Conservation (phyloP, 495 filamentous ascomycete genomes). For the Aspergillus panamensis region DNA sequence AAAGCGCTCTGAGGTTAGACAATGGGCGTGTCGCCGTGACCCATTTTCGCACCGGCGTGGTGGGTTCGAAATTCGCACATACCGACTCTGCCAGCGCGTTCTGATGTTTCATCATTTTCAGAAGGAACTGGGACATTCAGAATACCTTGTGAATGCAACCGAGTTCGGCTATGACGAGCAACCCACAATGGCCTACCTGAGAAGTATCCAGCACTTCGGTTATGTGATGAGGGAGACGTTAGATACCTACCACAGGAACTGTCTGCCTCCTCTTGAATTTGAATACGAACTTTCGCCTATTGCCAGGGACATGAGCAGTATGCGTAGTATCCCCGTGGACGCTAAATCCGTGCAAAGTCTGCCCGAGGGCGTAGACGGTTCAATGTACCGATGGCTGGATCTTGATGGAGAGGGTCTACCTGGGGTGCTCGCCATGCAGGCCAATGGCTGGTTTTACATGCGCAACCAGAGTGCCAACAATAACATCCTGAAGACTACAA, state of each 20-base stretch:
- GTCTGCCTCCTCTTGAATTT: neutral
- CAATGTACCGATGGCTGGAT: slow-evolving; percentile 5
- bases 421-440: neutral
- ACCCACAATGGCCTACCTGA: neutral
- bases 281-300: neutral
- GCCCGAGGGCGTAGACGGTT: neutral
- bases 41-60: neutral
- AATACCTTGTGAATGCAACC: slow-evolving; percentile 4
- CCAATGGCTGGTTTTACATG: slow-evolving; percentile 3
- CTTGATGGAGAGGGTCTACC: slow-evolving; percentile 7
- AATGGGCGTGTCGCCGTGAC: neutral
- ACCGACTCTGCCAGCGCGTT: slow-evolving; percentile 10
- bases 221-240: neutral
- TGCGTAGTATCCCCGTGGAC: neutral
- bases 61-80: slow-evolving; percentile 12
- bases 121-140: neutral
- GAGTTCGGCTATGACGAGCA: neutral
- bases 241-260: neutral
- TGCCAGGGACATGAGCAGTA: neutral
- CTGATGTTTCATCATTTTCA: slow-evolving; percentile 13
- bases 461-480: neutral
- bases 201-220: neutral
- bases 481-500: neutral
- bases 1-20: neutral
- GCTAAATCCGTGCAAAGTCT: neutral